phyloP scores from a whole-genome alignment of 2,329 filamentous ascomycete genomes.

The Botrytis sinoallii region DNA sequence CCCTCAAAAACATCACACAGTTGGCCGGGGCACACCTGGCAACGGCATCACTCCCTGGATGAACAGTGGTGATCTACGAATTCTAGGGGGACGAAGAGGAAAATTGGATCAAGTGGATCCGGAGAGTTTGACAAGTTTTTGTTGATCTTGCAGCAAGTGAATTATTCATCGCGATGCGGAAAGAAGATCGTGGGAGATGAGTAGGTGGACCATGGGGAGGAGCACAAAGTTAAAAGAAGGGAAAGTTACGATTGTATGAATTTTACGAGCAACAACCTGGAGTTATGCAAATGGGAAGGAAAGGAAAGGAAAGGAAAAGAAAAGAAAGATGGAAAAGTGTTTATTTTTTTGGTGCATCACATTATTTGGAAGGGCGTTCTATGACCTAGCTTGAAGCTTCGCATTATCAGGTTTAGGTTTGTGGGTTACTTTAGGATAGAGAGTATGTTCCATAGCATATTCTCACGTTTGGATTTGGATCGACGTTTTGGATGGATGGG shows the following conservation, averaged over 20 bases:
- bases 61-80: constrained; percentile 4
- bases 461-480: background rate
- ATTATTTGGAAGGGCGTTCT: background rate
- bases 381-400: background rate
- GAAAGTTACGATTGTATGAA: background rate
- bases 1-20: background rate
- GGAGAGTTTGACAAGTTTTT: constrained; percentile 10
- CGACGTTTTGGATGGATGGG: background rate
- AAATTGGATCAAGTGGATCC: constrained; percentile 13
- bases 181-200: background rate
- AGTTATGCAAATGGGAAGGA: background rate
- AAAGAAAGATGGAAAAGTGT: background rate
- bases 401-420: background rate
- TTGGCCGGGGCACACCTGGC: background rate
- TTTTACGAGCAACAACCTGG: background rate
- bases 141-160: background rate
- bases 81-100: background rate
- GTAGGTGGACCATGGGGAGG: background rate
- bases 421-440: background rate
- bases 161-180: background rate
- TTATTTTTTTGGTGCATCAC: background rate
- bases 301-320: background rate
- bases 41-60: constrained; percentile 5
- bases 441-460: background rate
- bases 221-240: background rate